phyloP scores from a whole-genome alignment of 768 basidiomycete genomes.

The Cystobasidiopsis lactophilus region DNA sequence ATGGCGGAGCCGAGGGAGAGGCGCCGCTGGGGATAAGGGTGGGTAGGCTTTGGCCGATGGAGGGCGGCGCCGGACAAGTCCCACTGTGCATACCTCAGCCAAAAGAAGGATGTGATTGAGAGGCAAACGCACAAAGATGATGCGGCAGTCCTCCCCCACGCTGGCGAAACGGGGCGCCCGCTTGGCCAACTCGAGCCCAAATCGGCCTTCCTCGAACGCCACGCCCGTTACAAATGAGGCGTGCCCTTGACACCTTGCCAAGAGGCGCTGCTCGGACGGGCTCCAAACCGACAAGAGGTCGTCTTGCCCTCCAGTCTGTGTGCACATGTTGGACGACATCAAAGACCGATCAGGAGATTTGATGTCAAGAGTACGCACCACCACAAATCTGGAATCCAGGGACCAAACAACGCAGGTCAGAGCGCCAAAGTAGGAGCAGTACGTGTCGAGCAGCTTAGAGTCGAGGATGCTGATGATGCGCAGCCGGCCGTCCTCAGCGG shows the following conservation, averaged over 20 bases:
- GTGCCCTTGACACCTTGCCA: slow-evolving; percentile 92
- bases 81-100: slow-evolving; percentile 27
- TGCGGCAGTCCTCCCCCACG: slow-evolving; percentile 88
- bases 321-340: slow-evolving; percentile 1
- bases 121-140: slow-evolving; percentile 35
- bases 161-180: slow-evolving; percentile 85
- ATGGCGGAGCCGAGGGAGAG: slow-evolving; percentile 25
- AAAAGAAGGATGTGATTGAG: neutral
- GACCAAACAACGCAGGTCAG: slow-evolving; percentile 84
- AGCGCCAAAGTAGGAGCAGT: slow-evolving; percentile 82
- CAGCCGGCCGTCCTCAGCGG: slow-evolving; percentile 78
- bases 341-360: slow-evolving; percentile 42
- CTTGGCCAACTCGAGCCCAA: slow-evolving; percentile 32
- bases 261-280: slow-evolving; percentile 76
- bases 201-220: slow-evolving; percentile 51
- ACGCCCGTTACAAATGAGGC: slow-evolving; percentile 78
- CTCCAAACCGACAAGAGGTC: slow-evolving; percentile 87
- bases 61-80: slow-evolving; percentile 20
- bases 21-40: neutral
- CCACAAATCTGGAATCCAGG: slow-evolving; percentile 80
- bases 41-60: slow-evolving; percentile 13
- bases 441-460: slow-evolving; percentile 68
- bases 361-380: no score
- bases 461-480: slow-evolving; percentile 37
- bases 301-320: slow-evolving; percentile 83